Percentiles rank a stretch among this genome's conserved stretches.
Conservation (phyloP, 805 yeast genomes). For the Isabelozyma pseudorhagii region DNA sequence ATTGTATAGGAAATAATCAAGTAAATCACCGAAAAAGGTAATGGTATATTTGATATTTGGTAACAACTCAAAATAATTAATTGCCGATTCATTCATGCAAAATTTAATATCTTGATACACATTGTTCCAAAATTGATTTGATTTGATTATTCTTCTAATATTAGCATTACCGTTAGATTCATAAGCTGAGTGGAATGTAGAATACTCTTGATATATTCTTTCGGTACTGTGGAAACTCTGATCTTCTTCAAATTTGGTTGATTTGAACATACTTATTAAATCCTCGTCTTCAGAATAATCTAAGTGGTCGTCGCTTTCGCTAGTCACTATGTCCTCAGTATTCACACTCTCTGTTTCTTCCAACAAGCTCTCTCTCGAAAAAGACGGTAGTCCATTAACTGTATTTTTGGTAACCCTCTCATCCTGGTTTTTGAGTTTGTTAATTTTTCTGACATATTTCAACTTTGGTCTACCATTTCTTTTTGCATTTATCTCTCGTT, state of each 20-base stretch:
- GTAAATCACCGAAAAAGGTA: constrained; percentile 16
- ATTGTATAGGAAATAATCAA: constrained; percentile 20
- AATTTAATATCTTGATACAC: constrained; percentile 28
- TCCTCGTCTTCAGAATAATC: background rate
- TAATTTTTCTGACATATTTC: background rate
- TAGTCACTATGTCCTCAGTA: background rate
- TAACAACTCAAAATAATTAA: constrained; percentile 15
- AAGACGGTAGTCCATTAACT: background rate
- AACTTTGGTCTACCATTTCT: background rate
- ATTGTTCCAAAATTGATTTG: constrained; percentile 24
- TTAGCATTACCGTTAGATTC: background rate
- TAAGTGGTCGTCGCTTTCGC: background rate
- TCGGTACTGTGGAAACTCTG: background rate
- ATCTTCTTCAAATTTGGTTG: background rate
- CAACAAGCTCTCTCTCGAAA: background rate
- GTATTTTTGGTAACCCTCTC: background rate
- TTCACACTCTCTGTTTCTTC: background rate
- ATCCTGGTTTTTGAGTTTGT: background rate
- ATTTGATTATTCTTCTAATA: constrained; percentile 5
- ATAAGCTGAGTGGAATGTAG: background rate
- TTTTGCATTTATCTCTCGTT: background rate
- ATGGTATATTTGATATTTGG: constrained; percentile 15
- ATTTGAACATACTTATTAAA: background rate
- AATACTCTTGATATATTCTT: background rate
- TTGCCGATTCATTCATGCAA: constrained; percentile 10